Percentiles rank a stretch among this genome's conserved stretches.
Evolutionary conservation across 306 rosid species (phyloP).

Genomic region (Trichosanthes truncata): DNA sequence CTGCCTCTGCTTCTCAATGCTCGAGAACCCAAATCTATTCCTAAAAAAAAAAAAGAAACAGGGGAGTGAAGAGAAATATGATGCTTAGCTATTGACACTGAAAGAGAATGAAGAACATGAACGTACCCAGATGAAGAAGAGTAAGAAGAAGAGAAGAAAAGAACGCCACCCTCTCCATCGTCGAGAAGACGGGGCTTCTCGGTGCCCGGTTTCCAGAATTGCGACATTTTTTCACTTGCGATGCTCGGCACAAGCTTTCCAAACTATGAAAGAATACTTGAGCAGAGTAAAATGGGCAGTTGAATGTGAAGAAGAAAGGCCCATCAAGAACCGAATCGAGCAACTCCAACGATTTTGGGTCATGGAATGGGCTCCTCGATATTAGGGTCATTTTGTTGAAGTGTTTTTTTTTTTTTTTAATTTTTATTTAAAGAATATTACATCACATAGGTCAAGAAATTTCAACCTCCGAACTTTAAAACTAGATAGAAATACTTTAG

Average conservation of each 20-base stretch:
- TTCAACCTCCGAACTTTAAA: too few species aligned
- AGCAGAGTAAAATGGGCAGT: neutral
- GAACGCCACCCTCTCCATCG: constrained; percentile 92
- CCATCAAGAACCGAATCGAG: neutral
- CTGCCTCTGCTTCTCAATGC: constrained; percentile 74
- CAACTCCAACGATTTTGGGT: neutral
- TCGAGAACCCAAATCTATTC: constrained; percentile 40
- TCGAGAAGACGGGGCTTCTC: constrained; percentile 84
- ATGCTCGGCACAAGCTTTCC: neutral
- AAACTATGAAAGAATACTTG: neutral
- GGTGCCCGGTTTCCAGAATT: constrained; percentile 87
- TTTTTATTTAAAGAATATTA: too few species aligned
- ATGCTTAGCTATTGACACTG: neutral
- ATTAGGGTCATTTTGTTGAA: neutral
- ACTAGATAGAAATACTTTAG: too few species aligned
- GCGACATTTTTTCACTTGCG: constrained; percentile 24
- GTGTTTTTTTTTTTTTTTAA: too few species aligned
- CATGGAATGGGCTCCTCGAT: neutral
- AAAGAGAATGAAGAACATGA: constrained; percentile 9
- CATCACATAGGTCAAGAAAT: too few species aligned
- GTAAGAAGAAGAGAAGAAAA: constrained; percentile 45
- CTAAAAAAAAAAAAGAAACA: neutral
- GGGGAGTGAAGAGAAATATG: constrained; percentile 2
- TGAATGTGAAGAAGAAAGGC: neutral
- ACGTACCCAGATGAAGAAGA: constrained; percentile 32